Evolutionary conservation across 306 rosid genomes (phyloP).

Genomic region (Lathyrus aphaca): DNA sequence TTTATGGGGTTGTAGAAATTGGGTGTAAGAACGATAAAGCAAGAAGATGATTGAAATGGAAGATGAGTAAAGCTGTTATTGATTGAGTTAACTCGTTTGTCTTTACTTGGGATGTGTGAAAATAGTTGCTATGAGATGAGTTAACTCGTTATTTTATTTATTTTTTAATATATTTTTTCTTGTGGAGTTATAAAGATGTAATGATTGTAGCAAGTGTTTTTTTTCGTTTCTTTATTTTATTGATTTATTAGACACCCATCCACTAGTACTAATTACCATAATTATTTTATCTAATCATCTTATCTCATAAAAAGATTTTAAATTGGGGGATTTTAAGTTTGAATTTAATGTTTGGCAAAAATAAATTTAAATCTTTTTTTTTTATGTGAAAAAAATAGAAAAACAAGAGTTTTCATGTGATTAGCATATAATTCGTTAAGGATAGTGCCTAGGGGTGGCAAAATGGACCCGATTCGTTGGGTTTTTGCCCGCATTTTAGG

Average conservation of each 20-base stretch:
- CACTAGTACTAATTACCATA: background rate
- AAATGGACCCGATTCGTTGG: no score
- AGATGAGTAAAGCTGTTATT: slow-evolving; percentile 19
- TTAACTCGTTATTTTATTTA: slow-evolving; percentile 29
- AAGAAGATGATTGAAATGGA: slow-evolving; percentile 16
- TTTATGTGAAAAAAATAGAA: no score
- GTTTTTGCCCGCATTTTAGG: no score
- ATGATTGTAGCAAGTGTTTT: background rate
- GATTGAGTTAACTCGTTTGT: slow-evolving; percentile 42
- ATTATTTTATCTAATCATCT: background rate
- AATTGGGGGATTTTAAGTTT: no score
- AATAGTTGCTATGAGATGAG: slow-evolving; percentile 25
- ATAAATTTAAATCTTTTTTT: no score
- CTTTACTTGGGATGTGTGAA: background rate
- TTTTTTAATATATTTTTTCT: background rate
- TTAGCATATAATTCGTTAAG: no score
- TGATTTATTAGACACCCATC: slow-evolving; percentile 8
- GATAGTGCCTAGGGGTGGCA: no score
- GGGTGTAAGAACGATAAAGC: background rate
- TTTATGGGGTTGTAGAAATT: slow-evolving; percentile 11
- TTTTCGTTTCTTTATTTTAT: slow-evolving; percentile 7
- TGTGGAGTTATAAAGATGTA: background rate
- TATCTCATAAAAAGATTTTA: no score
- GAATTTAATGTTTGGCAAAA: no score
- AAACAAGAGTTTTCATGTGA: no score